Conservation (phyloP, 371 early-diverging fungal genomes). For the Nematocida ironsii region DNA sequence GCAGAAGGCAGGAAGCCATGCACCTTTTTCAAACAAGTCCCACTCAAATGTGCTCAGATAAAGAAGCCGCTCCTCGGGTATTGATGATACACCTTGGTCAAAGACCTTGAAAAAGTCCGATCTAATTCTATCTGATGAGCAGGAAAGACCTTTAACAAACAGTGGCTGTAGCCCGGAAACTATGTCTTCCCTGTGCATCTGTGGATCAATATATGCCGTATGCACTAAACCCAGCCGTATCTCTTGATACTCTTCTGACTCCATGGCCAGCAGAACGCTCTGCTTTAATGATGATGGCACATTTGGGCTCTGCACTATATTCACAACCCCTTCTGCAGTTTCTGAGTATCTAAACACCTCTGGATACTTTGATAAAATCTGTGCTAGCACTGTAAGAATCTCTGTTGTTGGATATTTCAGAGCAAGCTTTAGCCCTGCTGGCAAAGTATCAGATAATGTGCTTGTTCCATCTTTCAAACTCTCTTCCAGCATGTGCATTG, state of each 20-base stretch:
- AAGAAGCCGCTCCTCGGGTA: constrained; percentile 29
- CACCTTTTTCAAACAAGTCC: constrained; percentile 31
- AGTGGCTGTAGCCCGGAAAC: constrained; percentile 42
- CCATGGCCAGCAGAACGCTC: constrained; percentile 46
- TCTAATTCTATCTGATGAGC: constrained; percentile 27
- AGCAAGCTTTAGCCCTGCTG: constrained; percentile 33
- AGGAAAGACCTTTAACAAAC: constrained; percentile 41
- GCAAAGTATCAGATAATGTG: constrained; percentile 13
- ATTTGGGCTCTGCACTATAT: constrained; percentile 37
- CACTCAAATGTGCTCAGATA: constrained; percentile 58
- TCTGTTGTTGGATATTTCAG: neutral
- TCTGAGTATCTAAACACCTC: constrained; percentile 46
- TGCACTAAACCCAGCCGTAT: constrained; percentile 46
- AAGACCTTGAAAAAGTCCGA: constrained; percentile 49
- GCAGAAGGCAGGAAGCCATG: constrained; percentile 52
- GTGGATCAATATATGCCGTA: constrained; percentile 29
- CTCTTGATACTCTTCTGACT: constrained; percentile 54
- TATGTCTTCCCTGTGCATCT: constrained; percentile 22
- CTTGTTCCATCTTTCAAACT: constrained; percentile 10
- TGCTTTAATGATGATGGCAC: constrained; percentile 39
- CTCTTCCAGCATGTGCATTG: constrained; percentile 37
- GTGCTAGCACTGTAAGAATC: constrained; percentile 31
- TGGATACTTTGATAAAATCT: constrained; percentile 38
- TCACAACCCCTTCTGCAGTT: constrained; percentile 23
- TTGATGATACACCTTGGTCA: constrained; percentile 22